phyloP scores from a whole-genome alignment of 2,329 filamentous ascomycete genomes.

The Cercospora sp. region DNA sequence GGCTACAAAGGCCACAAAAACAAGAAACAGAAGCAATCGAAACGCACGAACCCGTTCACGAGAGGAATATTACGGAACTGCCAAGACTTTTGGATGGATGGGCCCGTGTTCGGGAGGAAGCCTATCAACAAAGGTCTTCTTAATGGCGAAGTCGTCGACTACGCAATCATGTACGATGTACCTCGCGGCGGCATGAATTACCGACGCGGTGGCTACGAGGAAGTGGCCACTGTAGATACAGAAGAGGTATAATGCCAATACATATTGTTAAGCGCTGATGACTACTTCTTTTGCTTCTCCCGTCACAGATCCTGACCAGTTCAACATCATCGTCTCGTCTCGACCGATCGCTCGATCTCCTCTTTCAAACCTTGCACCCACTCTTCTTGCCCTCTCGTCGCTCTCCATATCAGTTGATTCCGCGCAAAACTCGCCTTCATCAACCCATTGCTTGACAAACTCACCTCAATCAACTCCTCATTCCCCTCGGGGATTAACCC shows the following conservation, averaged over 20 bases:
- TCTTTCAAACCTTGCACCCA: not conserved
- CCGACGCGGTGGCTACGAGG: conserved; percentile 60
- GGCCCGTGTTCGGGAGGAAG: conserved; percentile 74
- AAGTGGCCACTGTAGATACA: conserved; percentile 58
- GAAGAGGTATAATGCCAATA: conserved; percentile 26
- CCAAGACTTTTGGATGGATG: conserved; percentile 94
- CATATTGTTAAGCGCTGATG: not conserved
- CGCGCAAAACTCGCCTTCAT: not conserved
- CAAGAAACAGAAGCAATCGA: conserved; percentile 34
- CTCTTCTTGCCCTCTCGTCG: not conserved
- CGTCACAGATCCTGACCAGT: not conserved
- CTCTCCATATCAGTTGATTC: not conserved
- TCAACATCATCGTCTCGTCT: not conserved
- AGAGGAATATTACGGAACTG: conserved; percentile 85
- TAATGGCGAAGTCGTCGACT: conserved; percentile 78
- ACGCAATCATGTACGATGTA: conserved; percentile 84
- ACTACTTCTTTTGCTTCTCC: not conserved
- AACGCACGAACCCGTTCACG: conserved; percentile 77
- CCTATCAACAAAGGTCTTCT: conserved; percentile 73
- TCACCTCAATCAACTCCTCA: not conserved
- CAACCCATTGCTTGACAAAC: not conserved
- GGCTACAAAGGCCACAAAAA: conserved; percentile 62
- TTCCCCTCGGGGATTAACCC: not conserved
- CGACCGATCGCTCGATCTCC: not conserved
- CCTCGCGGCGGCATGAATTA: conserved; percentile 67